These are phyloP conservation scores for Botryobasidium botryosum DNA, from an alignment of 768 basidiomycete species.

Conservation along the genomic window DNA sequence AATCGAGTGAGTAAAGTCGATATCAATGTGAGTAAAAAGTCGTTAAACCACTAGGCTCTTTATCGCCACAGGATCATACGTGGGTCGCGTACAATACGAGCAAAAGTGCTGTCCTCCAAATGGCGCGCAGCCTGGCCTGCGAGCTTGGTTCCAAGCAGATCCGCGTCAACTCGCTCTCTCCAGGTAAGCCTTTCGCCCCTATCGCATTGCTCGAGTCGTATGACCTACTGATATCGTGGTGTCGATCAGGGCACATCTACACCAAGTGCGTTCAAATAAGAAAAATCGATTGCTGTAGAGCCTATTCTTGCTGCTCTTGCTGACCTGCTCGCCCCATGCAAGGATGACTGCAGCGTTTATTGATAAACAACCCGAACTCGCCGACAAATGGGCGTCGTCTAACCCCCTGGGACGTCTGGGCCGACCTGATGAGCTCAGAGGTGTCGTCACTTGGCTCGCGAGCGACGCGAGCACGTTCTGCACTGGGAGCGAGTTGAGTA, in stretches of 20 bases:
- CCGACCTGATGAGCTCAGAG: constrained; percentile 53
- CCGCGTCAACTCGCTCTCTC: constrained; percentile 60
- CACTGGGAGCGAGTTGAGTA: constrained; percentile 64
- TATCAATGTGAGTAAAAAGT: too few relatives aligned
- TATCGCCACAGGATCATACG: constrained; percentile 40
- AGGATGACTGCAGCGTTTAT: constrained; percentile 66
- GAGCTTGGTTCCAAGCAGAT: constrained; percentile 51
- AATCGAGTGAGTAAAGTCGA: constrained; percentile 35
- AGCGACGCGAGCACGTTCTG: constrained; percentile 63
- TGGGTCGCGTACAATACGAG: constrained; percentile 66
- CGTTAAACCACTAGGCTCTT: too few relatives aligned
- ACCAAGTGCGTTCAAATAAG: too few relatives aligned
- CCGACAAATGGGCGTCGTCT: constrained; percentile 46
- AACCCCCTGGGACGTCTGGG: constrained; percentile 62
- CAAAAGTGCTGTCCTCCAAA: constrained; percentile 64
- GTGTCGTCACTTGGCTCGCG: constrained; percentile 54
- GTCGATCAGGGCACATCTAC: constrained; percentile 36
- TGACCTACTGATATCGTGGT: not conserved
- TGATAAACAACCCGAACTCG: constrained; percentile 42
- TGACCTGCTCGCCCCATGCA: constrained; percentile 1
- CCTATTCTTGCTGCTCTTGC: constrained; percentile 24
- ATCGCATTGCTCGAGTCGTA: not conserved
- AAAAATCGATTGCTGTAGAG: too few relatives aligned
- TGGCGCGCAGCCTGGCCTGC: constrained; percentile 69
- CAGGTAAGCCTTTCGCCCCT: constrained; percentile 19